Base-by-base conservation (phyloP, 495 filamentous ascomycete genomes). In the Letharia lupina region DNA sequence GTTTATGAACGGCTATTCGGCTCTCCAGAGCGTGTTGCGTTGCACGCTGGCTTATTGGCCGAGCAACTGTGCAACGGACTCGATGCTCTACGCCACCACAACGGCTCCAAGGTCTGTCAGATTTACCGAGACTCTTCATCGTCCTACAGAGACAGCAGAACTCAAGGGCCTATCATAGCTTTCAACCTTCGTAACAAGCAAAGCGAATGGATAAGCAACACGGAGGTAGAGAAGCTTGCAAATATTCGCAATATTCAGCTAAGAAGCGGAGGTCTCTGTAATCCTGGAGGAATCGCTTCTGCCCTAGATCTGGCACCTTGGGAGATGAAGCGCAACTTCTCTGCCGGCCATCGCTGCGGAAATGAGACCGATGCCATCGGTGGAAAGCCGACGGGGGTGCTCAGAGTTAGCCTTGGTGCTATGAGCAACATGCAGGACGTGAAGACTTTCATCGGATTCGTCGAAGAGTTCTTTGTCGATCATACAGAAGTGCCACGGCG, bases 131-230 rank as follows among this genome's bases (percentile, higher is more conserved):
- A 84, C 57, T 73, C 75, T 3, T 60, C 64, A 9, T 74, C 74
- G 10, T 72, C 73, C 3, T 90, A 86, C 62, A 81, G 80, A 1
- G 82, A 92, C 71, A 59, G 80, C 0, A 74, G 64, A 39, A 80
- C 78, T 42, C 89, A 93, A 73, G 89, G 89, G 2, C 83, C 87
- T 2, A 89, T 85, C 1, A 74, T 93, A 65, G 86, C 88, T 5
- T 89, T 92, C 70, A 91, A 91, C 68, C 69, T 92, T 47, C 73
- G 80, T 9, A 73, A 76, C 23, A 70, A 77, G 10, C 76, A 83
- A 47, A 88, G 87, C 1, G 75, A 74, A 4, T 84, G 81, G 68
- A 74, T 89, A 48, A 76, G 79, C 3, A 86, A 87, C 70, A 76
- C 80, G 0, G 75, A 82, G 15, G 81, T 93, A 15, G 89, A 91